Base-by-base conservation (phyloP, 2,329 filamentous ascomycete genomes). In the Aspergillus phoenicis region DNA sequence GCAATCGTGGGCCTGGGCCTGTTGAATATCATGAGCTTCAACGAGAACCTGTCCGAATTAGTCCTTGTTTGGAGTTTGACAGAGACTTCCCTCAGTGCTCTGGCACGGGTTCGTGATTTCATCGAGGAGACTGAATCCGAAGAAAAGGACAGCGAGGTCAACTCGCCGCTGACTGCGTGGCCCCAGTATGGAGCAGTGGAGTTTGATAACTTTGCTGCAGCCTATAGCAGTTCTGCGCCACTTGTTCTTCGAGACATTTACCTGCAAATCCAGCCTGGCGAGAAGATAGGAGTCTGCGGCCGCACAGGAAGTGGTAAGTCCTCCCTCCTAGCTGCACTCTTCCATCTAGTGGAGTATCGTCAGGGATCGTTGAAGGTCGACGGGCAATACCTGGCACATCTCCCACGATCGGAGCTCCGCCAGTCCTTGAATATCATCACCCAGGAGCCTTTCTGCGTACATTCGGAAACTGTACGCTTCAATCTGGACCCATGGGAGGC, bases 51-150 rank as follows among this genome's bases (percentile, higher is more conserved):
- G 47, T 77, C 77, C 20, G 64, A 76, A 4, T 68, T 82, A 13
- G 73, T 82, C n/a, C 65, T 73, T 22, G 75, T 72, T n/a, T 85
- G 82, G 82, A 84, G 82, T 0, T 71, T 75, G 33, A 70, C 85
- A 4, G 84, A 86, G 65, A 85, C 82, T 0, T 79, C 79, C 10
- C 76, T 86, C 30, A 83, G 83, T 10, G 82, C 82, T 8, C 60
- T 71, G 7, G 56, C 67, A 5, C 60, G 69, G 10, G 81, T 60
- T 72, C 83, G n/a, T n/a, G 28, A 15, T 10, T 49, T 49, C 26
- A 22, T 30, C 28, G n/a, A 49, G 15, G 47, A 30, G 10, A 26
- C 28, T 4, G 47, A 26, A 8, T 26, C 47, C 2, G 47, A 49
- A 28, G 28, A 15, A 1, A 49, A 49, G 47, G 24, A 24, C 13